phyloP scores from a whole-genome alignment of 345 rosid genomes.

The Arabidopsis arenosa region DNA sequence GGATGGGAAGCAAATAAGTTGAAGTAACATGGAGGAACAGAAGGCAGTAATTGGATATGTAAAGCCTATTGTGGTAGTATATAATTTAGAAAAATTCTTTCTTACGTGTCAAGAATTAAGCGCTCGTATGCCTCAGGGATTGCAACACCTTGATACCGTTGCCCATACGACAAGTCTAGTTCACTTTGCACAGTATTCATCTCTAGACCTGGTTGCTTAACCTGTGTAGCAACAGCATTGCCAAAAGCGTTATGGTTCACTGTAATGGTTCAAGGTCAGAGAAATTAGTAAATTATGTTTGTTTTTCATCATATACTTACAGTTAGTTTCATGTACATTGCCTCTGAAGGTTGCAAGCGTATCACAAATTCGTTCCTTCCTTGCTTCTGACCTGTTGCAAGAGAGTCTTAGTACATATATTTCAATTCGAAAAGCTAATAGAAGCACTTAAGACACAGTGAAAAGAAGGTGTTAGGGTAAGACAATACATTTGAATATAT shows the following conservation, averaged over 20 bases:
- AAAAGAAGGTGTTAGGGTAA: constrained; percentile 4
- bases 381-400: constrained; percentile 68
- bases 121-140: constrained; percentile 99
- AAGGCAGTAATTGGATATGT: background rate
- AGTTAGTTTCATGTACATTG: constrained; percentile 96
- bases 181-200: constrained; percentile 95
- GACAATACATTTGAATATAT: constrained; percentile 76
- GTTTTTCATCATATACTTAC: constrained; percentile 50
- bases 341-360: constrained; percentile 95
- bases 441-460: constrained; percentile 2
- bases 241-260: constrained; percentile 32
- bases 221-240: constrained; percentile 56
- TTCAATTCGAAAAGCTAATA: background rate
- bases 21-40: background rate
- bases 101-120: constrained; percentile 91
- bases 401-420: constrained; percentile 2
- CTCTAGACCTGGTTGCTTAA: constrained; percentile 93
- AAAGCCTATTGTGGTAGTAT: background rate
- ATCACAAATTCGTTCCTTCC: constrained; percentile 98
- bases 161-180: constrained; percentile 92
- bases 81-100: background rate
- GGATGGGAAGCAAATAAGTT: constrained; percentile 8
- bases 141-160: constrained; percentile 76
- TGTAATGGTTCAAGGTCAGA: constrained; percentile 1
- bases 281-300: background rate